Conservation (phyloP, 257 asterid species). For the Osmanthus fragrans region DNA sequence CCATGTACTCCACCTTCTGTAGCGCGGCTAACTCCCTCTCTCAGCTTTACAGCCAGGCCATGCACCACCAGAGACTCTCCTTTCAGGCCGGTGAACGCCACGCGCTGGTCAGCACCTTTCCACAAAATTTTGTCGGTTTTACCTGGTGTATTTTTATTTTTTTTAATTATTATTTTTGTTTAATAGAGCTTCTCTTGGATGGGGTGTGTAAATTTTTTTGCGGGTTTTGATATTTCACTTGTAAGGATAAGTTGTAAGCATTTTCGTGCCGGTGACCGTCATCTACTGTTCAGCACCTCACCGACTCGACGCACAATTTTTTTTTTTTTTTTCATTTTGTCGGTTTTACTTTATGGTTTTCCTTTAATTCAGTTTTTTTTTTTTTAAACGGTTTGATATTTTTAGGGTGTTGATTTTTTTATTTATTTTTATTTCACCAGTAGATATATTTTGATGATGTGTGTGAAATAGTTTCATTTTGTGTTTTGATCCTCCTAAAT, state of each 20-base stretch:
- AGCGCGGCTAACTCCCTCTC: slow-evolving; percentile 89
- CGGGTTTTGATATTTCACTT: background rate
- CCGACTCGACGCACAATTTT: background rate
- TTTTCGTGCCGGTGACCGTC: slow-evolving; percentile 81
- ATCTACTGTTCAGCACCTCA: slow-evolving; percentile 52
- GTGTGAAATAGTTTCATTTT: too few relatives aligned
- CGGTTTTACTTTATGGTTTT: background rate
- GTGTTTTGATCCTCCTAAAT: background rate
- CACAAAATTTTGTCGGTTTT: background rate
- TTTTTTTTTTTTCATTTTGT: too few relatives aligned
- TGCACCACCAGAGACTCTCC: slow-evolving; percentile 83
- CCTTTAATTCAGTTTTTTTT: background rate
- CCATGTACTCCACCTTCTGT: slow-evolving; percentile 82
- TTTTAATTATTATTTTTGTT: background rate
- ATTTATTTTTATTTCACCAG: background rate
- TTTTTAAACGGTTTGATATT: background rate
- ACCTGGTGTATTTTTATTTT: background rate
- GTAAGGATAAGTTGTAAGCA: background rate
- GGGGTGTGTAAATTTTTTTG: background rate
- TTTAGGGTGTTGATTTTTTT: background rate
- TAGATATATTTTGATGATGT: background rate
- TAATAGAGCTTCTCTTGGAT: background rate
- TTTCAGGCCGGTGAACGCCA: slow-evolving; percentile 95
- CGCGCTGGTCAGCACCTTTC: slow-evolving; percentile 51
- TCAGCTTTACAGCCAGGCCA: slow-evolving; percentile 92